These are phyloP conservation scores for Hebeloma cylindrosporum DNA, from an alignment of 768 basidiomycete genomes.

Conservation along the genomic window DNA sequence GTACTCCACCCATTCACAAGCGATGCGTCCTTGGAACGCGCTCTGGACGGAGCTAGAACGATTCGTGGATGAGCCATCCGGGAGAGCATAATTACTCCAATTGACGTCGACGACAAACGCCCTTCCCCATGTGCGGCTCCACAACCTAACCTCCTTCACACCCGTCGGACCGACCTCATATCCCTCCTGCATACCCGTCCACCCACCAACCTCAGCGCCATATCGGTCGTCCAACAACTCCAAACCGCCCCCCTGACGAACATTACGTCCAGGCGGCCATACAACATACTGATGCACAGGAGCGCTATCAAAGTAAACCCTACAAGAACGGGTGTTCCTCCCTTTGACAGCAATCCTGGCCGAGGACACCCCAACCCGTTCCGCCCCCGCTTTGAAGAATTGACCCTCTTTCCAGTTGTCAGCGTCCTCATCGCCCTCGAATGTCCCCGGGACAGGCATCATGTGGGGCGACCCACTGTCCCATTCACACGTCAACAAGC, in stretches of 20 bases:
- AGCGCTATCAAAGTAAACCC: constrained; percentile 51
- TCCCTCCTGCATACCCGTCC: constrained; percentile 39
- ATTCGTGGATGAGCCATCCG: constrained; percentile 3
- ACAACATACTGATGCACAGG: constrained; percentile 43
- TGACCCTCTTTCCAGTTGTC: constrained; percentile 12
- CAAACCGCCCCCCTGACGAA: not conserved
- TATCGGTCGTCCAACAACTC: not conserved
- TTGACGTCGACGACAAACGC: constrained; percentile 53
- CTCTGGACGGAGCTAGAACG: constrained; percentile 2
- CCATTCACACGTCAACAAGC: constrained; percentile 29
- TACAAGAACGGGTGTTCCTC: constrained; percentile 62
- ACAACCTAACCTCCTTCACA: constrained; percentile 47
- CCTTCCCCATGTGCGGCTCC: constrained; percentile 60
- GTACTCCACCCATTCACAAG: constrained; percentile 71
- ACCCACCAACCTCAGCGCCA: not conserved
- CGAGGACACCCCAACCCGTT: constrained; percentile 40
- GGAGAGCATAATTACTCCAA: too few species aligned
- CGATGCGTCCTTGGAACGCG: constrained; percentile 43
- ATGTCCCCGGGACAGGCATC: constrained; percentile 22
- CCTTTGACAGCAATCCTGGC: constrained; percentile 55
- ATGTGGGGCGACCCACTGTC: constrained; percentile 20
- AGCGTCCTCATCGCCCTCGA: not conserved
- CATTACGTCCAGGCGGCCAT: not conserved
- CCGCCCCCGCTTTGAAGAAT: constrained; percentile 38
- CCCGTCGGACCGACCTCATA: constrained; percentile 34